These are phyloP conservation scores for Candida silvicultrix DNA, from an alignment of 805 yeast species.

Conservation along the genomic window DNA sequence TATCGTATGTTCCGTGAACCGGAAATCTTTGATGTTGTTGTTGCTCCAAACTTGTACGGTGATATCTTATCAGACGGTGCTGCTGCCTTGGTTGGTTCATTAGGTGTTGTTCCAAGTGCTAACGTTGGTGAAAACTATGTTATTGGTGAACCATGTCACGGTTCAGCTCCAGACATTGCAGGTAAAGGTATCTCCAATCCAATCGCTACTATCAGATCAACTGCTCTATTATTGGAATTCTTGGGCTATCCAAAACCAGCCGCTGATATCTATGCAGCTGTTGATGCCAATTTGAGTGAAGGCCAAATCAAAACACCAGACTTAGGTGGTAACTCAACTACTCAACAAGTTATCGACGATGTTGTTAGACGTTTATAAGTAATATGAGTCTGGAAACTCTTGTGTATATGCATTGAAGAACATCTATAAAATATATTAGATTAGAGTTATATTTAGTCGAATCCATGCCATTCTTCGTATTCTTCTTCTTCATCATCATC, in stretches of 20 bases:
- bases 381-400: background rate
- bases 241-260: constrained; percentile 90
- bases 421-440: background rate
- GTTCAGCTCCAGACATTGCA: constrained; percentile 98
- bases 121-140: constrained; percentile 95
- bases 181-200: constrained; percentile 95
- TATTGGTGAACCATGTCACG: constrained; percentile 99
- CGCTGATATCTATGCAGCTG: constrained; percentile 87
- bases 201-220: constrained; percentile 94
- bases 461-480: constrained; percentile 31
- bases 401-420: background rate
- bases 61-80: constrained; percentile 97
- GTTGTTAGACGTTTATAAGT: constrained; percentile 38
- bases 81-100: constrained; percentile 94
- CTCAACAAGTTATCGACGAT: constrained; percentile 84
- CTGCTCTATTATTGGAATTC: constrained; percentile 96
- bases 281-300: constrained; percentile 84
- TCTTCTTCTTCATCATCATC: constrained; percentile 9
- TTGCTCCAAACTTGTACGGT: constrained; percentile 97
- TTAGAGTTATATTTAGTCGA: constrained; percentile 13
- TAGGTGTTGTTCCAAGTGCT: constrained; percentile 97
- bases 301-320: constrained; percentile 82
- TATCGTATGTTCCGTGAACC: constrained; percentile 99
- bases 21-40: constrained; percentile 93
- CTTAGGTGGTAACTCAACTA: constrained; percentile 84